Evolutionary conservation across 1,284 basidiomycete genomes (phyloP), one percentile per base, ranked within the genome.

Genomic region (Tylopilus orsonianus): DNA sequence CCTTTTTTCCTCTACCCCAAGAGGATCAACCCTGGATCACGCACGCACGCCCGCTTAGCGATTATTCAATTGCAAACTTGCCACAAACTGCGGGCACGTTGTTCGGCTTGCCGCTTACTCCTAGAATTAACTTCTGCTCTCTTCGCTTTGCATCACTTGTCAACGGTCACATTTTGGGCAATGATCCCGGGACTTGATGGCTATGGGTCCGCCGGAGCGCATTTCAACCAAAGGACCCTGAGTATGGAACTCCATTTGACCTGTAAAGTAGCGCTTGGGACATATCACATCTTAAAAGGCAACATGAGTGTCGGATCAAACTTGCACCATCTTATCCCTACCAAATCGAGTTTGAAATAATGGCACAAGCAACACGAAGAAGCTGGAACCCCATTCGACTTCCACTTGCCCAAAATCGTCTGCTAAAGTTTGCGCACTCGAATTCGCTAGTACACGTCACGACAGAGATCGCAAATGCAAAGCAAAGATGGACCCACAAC

Each of bases 11-110:
- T 27, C 34, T 13, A 16, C 36, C 24, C 33, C 34, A 30, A 37
- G 4, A 23, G 8, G 10, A 36, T 35, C 37, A 38, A 12, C 41
- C 54, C 54, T 41, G 47, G 13, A 8, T 13, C 19, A 40, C 41
- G 18, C 33, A 23, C 44, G 29, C 18, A 3, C 22, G n/a, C 8
- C n/a, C 14, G 41, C 45, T 54, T 54, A 30, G 41, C 32, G 27
- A 57, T 40, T 45, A 44, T 50, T 36, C 40, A 46, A 56, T 39
- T 41, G 27, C 5, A 48, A 43, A 49, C 36, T 52, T 35, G 44
- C 37, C 55, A 22, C 18, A 19, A 27, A n/a, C n/a, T 20, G 18
- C n/a, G 14, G 14, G 44, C 57, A 61, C 59, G 57, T 61, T 58
- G 43, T 32, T 44, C 34, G 39, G n/a, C 24, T 33, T 20, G 35